Conservation (phyloP, 2,329 filamentous ascomycete genomes). For the Diaporthe vexans region DNA sequence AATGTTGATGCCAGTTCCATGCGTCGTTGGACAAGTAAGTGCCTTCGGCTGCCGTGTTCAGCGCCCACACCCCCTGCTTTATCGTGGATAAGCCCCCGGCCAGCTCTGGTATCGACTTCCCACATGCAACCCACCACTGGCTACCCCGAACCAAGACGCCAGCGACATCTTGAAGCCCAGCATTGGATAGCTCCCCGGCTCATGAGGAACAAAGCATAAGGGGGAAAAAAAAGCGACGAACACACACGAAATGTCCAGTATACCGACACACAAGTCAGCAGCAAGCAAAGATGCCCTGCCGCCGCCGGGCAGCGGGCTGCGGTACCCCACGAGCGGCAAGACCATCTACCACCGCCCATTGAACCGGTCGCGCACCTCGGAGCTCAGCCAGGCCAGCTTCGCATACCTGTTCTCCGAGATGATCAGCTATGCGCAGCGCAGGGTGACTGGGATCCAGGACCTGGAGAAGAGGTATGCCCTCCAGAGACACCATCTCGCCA, state of each 20-base stretch:
- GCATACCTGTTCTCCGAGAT: conserved; percentile 97
- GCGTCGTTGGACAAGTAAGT: neutral
- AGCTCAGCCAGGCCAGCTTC: conserved; percentile 93
- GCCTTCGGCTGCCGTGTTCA: neutral
- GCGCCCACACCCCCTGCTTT: no score
- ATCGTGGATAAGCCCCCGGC: neutral
- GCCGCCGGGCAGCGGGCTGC: conserved; percentile 68
- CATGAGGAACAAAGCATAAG: neutral
- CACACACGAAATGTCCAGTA: conserved; percentile 61
- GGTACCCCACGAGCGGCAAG: conserved; percentile 93
- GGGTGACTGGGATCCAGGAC: conserved; percentile 93
- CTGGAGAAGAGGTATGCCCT: conserved; percentile 82
- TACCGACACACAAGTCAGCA: conserved; percentile 59
- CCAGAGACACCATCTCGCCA: neutral
- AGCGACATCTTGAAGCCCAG: neutral
- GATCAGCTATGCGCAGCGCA: conserved; percentile 92
- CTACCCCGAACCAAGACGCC: neutral
- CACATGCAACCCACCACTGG: neutral
- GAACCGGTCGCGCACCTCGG: conserved; percentile 88
- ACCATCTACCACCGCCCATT: conserved; percentile 98
- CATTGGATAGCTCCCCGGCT: neutral
- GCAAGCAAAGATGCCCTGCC: conserved; percentile 56
- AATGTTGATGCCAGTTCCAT: neutral
- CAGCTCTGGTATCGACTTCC: conserved; percentile 1
- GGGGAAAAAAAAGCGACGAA: neutral